Conservation (phyloP, 768 basidiomycete genomes). For the Leccinum pellstonianum region DNA sequence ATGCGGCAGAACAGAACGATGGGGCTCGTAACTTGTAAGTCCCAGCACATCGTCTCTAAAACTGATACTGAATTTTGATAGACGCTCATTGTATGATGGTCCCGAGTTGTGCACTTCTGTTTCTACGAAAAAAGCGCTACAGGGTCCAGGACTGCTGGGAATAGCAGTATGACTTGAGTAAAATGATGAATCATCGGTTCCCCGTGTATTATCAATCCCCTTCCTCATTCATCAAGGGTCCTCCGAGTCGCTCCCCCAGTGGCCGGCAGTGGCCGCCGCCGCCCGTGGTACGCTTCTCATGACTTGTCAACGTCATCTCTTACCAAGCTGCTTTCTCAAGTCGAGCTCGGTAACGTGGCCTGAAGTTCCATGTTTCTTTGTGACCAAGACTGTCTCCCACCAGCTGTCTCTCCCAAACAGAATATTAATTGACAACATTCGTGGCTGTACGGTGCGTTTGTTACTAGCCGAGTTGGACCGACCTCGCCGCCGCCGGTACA, state of each 20-base stretch:
- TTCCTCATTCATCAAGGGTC: neutral
- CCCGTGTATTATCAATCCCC: neutral
- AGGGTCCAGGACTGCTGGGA: no score
- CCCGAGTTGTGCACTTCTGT: no score
- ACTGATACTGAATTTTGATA: no score
- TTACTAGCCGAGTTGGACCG: no score
- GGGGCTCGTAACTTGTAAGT: no score
- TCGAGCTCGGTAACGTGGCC: neutral
- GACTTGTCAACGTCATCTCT: neutral
- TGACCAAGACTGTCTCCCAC: neutral
- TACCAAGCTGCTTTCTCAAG: neutral
- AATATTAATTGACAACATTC: neutral
- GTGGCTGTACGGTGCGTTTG: neutral
- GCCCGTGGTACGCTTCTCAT: neutral
- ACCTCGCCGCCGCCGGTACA: no score
- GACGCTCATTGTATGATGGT: no score
- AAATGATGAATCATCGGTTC: no score
- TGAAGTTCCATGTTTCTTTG: neutral
- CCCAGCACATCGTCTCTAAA: no score
- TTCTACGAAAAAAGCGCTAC: no score
- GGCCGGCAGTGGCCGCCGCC: neutral
- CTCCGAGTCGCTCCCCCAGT: neutral
- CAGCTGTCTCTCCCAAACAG: neutral
- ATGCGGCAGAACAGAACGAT: no score
- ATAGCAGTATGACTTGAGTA: no score